These are phyloP conservation scores for Fusarium piperis DNA, from an alignment of 2,329 filamentous ascomycete genomes.

Conservation along the genomic window DNA sequence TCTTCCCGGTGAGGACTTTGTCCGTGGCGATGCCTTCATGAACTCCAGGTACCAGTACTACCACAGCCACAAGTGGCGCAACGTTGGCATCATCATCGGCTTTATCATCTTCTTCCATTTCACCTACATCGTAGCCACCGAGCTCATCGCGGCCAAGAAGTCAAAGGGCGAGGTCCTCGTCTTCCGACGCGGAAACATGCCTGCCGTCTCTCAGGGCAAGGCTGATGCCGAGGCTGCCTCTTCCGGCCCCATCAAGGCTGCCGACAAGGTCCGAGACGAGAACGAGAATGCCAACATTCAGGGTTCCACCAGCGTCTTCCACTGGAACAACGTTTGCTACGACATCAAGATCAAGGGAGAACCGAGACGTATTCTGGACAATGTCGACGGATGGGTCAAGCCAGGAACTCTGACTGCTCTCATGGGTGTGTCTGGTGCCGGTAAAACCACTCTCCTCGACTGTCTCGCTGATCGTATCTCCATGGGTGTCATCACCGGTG, in stretches of 20 bases:
- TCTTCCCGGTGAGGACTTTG: conserved; percentile 52
- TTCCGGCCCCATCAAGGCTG: conserved; percentile 28
- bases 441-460: conserved; percentile 74
- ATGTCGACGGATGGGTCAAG: conserved; percentile 80
- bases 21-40: conserved; percentile 61
- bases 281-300: conserved; percentile 35
- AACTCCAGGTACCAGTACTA: conserved; percentile 58
- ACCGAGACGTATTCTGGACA: conserved; percentile 71
- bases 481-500: conserved; percentile 75
- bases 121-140: conserved; percentile 60
- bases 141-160: conserved; percentile 58
- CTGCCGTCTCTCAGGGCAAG: conserved; percentile 22
- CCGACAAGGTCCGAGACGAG: conserved; percentile 29
- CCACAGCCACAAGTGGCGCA: conserved; percentile 62
- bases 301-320: conserved; percentile 61
- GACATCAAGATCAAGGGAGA: conserved; percentile 77
- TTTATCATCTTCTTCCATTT: conserved; percentile 59
- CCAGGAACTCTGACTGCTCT: conserved; percentile 77
- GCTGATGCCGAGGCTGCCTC: conserved; percentile 34
- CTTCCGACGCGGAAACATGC: conserved; percentile 59
- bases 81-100: conserved; percentile 65
- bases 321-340: conserved; percentile 78
- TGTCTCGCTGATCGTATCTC: conserved; percentile 76
- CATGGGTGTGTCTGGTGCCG: conserved; percentile 62
- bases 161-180: conserved; percentile 70